Base-by-base conservation (phyloP, 148 eudicot species). In the Camellia granthamiana region DNA sequence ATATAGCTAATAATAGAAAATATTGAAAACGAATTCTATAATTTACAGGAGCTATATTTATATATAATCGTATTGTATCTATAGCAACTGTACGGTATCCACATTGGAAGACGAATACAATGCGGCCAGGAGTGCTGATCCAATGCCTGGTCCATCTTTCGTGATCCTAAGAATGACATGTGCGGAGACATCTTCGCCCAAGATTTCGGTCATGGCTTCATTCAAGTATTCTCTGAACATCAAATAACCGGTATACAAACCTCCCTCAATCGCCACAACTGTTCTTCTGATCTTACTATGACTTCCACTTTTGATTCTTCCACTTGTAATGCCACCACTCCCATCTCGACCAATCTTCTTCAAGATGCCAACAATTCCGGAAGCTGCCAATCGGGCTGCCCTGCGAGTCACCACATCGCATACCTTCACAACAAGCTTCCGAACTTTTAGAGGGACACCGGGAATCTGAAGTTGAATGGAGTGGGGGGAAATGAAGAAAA, bases 311-410 rank as follows among this genome's bases (percentile, higher is more conserved):
- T 87, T 91, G 46, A 73, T 69, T 84, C 94, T 88, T 65, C 87
- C 87, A 41, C 95, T 83, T 8, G 88, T 84, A 61, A 88, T 64
- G 46, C 94, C 97, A 43, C 93, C 88, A 51, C 90, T 90, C 61
- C 98, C 97, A 65, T 93, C 99, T 42, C 99, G 89, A 1, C 97
- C 97, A 21, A 92, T 91, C 87, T 95, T 95, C 80, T 92, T 95
- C 84, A 93, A 83, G 81, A 95, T 90, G 43, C 97, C 99, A 2
- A 92, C 90, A 2, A 95, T 92, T 44, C 97, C 99, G 14, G 99
- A 98, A 49, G 97, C 98, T 56, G 90, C 92, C 78, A 96, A 84
- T 19, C 97, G 87, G 23, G 97, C 97, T 11, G 97, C 99, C 69
- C 99, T 85, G 44, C 89, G 87, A 66, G 92, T 88, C 61, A 93